Conservation (phyloP, 352 stramenopile genomes). For the Plasmopara viticola region DNA sequence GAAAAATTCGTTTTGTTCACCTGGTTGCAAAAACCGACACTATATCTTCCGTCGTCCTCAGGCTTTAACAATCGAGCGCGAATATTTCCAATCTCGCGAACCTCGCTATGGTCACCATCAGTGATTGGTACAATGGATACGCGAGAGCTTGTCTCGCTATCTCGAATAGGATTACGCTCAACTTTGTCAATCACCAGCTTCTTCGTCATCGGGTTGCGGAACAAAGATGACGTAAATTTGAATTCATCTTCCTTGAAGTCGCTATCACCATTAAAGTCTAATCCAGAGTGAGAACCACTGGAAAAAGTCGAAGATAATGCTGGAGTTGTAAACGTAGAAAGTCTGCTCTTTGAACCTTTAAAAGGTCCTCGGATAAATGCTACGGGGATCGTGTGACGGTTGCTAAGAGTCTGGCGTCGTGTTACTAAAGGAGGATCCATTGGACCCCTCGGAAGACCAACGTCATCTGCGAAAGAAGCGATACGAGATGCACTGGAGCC, state of each 20-base stretch:
- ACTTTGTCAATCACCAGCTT: slow-evolving; percentile 56
- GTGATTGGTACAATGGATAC: slow-evolving; percentile 52
- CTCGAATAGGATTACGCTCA: slow-evolving; percentile 21
- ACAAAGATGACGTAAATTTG: slow-evolving; percentile 60
- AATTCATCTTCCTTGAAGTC: slow-evolving; percentile 41
- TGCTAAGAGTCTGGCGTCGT: slow-evolving; percentile 48
- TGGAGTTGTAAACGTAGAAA: slow-evolving; percentile 43
- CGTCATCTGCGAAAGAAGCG: slow-evolving; percentile 56
- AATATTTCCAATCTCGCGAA: slow-evolving; percentile 22
- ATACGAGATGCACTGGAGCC: slow-evolving; percentile 42
- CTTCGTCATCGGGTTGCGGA: slow-evolving; percentile 47
- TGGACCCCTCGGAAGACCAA: slow-evolving; percentile 57
- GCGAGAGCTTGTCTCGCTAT: slow-evolving; percentile 18
- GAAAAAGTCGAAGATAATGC: slow-evolving; percentile 15
- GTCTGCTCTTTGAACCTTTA: slow-evolving; percentile 62
- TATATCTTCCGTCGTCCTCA: slow-evolving; percentile 51
- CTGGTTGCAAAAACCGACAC: slow-evolving; percentile 55
- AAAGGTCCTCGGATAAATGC: slow-evolving; percentile 73
- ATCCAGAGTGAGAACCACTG: slow-evolving; percentile 11
- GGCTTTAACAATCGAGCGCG: slow-evolving; percentile 31
- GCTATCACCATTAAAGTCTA: slow-evolving; percentile 14
- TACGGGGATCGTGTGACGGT: slow-evolving; percentile 50
- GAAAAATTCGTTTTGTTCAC: slow-evolving; percentile 69
- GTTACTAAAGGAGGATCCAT: slow-evolving; percentile 47
- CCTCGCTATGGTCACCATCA: slow-evolving; percentile 35